Evolutionary conservation across 2,329 filamentous ascomycete genomes (phyloP).

Genomic region (Pseudocercospora eumusae): DNA sequence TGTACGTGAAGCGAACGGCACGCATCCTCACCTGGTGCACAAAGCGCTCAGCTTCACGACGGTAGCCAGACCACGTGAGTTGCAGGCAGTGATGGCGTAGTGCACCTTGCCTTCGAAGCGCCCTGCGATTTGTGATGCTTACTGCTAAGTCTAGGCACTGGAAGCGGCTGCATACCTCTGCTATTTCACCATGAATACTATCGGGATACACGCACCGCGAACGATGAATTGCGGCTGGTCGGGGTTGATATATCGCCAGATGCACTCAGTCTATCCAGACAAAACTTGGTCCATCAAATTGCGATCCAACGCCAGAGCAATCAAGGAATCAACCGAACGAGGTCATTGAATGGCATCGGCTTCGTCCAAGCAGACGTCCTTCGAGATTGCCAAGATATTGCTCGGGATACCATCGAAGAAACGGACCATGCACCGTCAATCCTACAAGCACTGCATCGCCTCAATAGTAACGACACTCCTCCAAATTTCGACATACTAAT

Average conservation of each 20-base stretch:
- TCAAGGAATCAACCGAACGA: not conserved
- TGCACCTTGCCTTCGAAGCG: not conserved
- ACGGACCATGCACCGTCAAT: constrained; percentile 14
- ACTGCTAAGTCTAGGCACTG: constrained; percentile 47
- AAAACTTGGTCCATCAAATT: constrained; percentile 54
- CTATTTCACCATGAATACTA: constrained; percentile 66
- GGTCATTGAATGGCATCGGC: constrained; percentile 28
- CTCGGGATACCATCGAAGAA: not conserved
- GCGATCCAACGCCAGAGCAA: constrained; percentile 27
- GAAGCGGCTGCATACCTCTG: constrained; percentile 86
- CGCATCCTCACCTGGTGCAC: not conserved
- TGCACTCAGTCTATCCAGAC: constrained; percentile 65
- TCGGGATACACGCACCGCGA: constrained; percentile 24
- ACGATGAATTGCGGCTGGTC: constrained; percentile 51
- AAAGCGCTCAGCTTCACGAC: not conserved
- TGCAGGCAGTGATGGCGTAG: not conserved
- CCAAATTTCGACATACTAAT: constrained; percentile 63
- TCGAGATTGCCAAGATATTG: constrained; percentile 1
- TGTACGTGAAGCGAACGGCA: constrained; percentile 55
- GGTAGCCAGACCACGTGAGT: not conserved
- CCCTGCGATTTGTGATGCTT: not conserved
- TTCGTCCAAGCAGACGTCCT: constrained; percentile 43
- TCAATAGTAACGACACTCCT: constrained; percentile 3
- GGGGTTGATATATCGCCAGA: constrained; percentile 72
- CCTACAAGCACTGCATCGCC: constrained; percentile 19